phyloP scores from a whole-genome alignment of 495 filamentous ascomycete species.

The Xylaria longipes region DNA sequence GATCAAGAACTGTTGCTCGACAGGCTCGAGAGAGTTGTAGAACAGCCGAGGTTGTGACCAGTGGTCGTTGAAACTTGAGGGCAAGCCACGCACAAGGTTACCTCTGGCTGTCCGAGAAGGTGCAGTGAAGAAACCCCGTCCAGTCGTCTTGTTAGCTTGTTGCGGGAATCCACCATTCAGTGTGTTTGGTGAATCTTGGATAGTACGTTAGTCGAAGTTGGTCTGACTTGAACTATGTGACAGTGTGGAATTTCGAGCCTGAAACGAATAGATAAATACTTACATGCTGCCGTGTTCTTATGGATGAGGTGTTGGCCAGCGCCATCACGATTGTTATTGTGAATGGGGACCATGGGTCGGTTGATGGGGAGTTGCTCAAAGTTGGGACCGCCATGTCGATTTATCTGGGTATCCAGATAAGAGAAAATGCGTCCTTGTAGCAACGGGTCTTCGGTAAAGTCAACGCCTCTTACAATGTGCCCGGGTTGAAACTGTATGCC shows the following conservation, averaged over 20 bases:
- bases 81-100: conserved; percentile 62
- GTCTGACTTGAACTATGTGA: background rate
- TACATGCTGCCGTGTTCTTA: conserved; percentile 56
- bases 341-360: conserved; percentile 64
- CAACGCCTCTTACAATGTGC: conserved; percentile 72
- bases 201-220: conserved; percentile 12
- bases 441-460: conserved; percentile 76
- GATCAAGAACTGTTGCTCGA: conserved; percentile 78
- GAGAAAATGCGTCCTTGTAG: conserved; percentile 77
- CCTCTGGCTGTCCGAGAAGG: conserved; percentile 63
- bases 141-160: conserved; percentile 72
- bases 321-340: conserved; percentile 79
- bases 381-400: conserved; percentile 75
- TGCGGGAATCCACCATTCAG: conserved; percentile 69
- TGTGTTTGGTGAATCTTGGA: conserved; percentile 66
- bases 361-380: conserved; percentile 81
- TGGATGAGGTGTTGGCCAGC: conserved; percentile 61
- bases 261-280: conserved; percentile 17
- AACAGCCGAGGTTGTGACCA: conserved; percentile 80
- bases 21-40: conserved; percentile 74
- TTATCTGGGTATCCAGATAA: conserved; percentile 77
- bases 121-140: conserved; percentile 77
- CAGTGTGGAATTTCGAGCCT: background rate
- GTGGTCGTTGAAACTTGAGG: conserved; percentile 72
- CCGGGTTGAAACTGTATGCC: conserved; percentile 57